Conservation (phyloP, 345 rosid species). For the Turnera subulata region DNA sequence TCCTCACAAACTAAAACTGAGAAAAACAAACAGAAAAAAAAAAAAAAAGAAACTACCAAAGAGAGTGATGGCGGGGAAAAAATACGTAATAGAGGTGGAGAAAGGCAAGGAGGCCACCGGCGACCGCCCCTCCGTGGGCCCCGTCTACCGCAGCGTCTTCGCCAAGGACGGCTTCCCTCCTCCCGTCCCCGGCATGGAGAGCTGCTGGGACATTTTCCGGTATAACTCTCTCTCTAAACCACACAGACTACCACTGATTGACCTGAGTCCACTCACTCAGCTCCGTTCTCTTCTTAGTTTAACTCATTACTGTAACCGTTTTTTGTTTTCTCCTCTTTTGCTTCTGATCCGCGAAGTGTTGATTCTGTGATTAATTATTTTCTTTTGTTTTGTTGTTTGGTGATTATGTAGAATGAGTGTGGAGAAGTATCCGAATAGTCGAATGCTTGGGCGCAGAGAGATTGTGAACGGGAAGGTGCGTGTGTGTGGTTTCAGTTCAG, state of each 20-base stretch:
- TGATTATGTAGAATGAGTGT: constrained; percentile 55
- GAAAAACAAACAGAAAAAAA: no score
- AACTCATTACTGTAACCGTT: not conserved
- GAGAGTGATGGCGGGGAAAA: constrained; percentile 33
- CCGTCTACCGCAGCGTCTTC: constrained; percentile 74
- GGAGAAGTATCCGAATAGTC: constrained; percentile 67
- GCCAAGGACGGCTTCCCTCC: constrained; percentile 80
- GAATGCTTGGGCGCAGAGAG: constrained; percentile 85
- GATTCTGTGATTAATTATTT: not conserved
- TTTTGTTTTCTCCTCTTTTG: not conserved
- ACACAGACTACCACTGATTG: no score
- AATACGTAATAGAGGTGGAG: constrained; percentile 69
- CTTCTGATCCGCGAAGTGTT: not conserved
- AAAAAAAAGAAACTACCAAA: no score
- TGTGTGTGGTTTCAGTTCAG: no score
- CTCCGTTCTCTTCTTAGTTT: not conserved
- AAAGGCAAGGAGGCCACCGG: constrained; percentile 52
- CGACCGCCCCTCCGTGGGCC: constrained; percentile 76
- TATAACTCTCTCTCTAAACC: constrained; percentile 16
- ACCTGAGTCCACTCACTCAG: not conserved
- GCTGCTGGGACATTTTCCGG: constrained; percentile 98
- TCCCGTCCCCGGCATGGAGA: constrained; percentile 63
- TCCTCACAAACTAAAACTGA: no score
- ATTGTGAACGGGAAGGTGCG: constrained; percentile 71
- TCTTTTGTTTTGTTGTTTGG: constrained; percentile 1